Evolutionary conservation across 257 asterid species (phyloP), one percentile per base, ranked within the genome.

Genomic region (Penstemon newberryi): DNA sequence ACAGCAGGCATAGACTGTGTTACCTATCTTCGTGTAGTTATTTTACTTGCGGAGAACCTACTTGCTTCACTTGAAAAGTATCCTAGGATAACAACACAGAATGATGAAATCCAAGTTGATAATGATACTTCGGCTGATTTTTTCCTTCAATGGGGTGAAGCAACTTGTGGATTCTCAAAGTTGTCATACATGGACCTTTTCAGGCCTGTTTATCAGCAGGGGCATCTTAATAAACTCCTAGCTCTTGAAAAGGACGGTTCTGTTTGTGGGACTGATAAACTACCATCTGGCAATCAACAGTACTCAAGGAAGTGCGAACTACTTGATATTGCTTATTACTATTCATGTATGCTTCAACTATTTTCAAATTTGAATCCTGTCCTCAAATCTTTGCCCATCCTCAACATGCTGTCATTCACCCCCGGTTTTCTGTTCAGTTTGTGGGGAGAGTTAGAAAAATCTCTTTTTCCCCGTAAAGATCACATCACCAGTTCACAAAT

Each of bases 321-420:
- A 76, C 80, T 80, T 39, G 88, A 83, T 33, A 60, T 93, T 73
- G 88, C 93, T 73, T 77, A 86, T 78, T 90, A 78, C 62, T 93
- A 90, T 77, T 90, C 97, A 9, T 80, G 87, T 83, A 82, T 93
- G 85, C 90, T 93, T 71, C 91, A 86, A 52, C 75, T 90, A 70
- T 88, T 82, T 82, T 80, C 92, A 57, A 71, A 65, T 62, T 58
- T 93, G 70, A 85, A 91, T 80, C 95, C 95, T 33, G 78, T 77
- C 75, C 80, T 77, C 73, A 90, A 90, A 73, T 77, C 99, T 7
- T 77, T 93, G 74, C 97, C 98, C 38, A 84, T 93, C 67, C 97
- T 93, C 76, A 93, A 93, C 78, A 84, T 93, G 93, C 74, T 93
- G 68, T 83, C 99, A 4, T 93, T 93, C 84, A 80, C 99, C 72